A percentile compares a stretch with the other conserved stretches of the same genome.
These are phyloP conservation scores for Podospora conica DNA, from an alignment of 495 filamentous ascomycete species.

Conservation along the genomic window DNA sequence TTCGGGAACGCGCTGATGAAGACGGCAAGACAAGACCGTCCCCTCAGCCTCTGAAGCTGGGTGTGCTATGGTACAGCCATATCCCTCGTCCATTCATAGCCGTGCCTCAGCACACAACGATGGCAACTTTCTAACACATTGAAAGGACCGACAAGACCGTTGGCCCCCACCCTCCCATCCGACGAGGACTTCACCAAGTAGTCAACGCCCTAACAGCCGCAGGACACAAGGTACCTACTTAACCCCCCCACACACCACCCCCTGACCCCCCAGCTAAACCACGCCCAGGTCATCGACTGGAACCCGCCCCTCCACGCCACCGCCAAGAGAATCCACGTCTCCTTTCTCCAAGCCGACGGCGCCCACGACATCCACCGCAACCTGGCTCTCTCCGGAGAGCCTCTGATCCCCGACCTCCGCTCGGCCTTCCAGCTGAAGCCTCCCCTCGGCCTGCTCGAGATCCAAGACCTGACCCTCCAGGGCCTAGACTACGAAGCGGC, in stretches of 20 bases:
- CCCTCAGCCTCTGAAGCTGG: slow-evolving; percentile 37
- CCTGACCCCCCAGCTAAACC: neutral
- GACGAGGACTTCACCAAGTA: slow-evolving; percentile 35
- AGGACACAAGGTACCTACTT: slow-evolving; percentile 36
- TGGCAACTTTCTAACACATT: too few species aligned
- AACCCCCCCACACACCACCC: neutral
- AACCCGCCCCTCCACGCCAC: slow-evolving; percentile 34
- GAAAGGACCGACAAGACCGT: slow-evolving; percentile 49
- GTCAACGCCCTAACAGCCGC: slow-evolving; percentile 29
- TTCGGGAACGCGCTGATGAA: slow-evolving; percentile 9
- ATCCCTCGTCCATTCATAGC: too few species aligned
- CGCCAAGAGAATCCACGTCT: slow-evolving; percentile 27
- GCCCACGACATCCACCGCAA: slow-evolving; percentile 32
- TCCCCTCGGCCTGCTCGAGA: slow-evolving; percentile 36
- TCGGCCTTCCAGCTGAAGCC: slow-evolving; percentile 24
- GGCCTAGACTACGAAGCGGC: slow-evolving; percentile 24
- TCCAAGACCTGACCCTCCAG: slow-evolving; percentile 19
- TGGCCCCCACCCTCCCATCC: slow-evolving; percentile 48
- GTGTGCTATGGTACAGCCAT: slow-evolving; percentile 39
- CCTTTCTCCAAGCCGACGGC: slow-evolving; percentile 38
- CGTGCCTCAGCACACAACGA: too few species aligned
- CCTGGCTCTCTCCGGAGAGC: slow-evolving; percentile 42
- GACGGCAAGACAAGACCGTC: neutral
- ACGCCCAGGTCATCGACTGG: slow-evolving; percentile 35
- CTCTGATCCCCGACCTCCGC: slow-evolving; percentile 23